Conservation (phyloP, 2,329 filamentous ascomycete species). For the Epichloe festucae region DNA sequence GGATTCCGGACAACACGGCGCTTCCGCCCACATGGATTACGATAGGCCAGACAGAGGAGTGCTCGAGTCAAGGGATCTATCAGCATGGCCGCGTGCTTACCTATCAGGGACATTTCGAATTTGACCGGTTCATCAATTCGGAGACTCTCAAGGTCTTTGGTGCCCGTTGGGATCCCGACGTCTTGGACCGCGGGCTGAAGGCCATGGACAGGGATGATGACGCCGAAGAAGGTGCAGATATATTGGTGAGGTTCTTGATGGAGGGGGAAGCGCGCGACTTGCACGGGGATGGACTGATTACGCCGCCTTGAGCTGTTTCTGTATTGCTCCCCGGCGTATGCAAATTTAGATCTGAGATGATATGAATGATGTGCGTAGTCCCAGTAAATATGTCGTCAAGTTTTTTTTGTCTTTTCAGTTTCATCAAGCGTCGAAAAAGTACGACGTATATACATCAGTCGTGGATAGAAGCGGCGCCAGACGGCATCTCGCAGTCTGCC, state of each 20-base stretch:
- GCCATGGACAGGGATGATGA: background rate
- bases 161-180: background rate
- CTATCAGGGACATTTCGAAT: background rate
- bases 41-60: background rate
- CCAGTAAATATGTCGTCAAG: no score
- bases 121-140: background rate
- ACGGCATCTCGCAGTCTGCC: no score
- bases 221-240: background rate
- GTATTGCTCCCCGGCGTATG: background rate
- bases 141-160: background rate
- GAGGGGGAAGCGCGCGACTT: background rate
- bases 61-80: background rate
- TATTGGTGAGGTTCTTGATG: background rate
- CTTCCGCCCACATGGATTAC: background rate
- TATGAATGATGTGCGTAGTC: no score
- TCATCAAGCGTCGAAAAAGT: no score
- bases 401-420: no score
- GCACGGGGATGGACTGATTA: background rate
- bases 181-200: background rate
- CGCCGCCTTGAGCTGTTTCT: background rate
- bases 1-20: background rate
- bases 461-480: no score
- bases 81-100: background rate
- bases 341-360: no score
- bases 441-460: no score